A percentile compares a stretch with the other conserved stretches of the same genome.
phyloP scores from a whole-genome alignment of 495 filamentous ascomycete genomes.

The Aspergillus steynii region DNA sequence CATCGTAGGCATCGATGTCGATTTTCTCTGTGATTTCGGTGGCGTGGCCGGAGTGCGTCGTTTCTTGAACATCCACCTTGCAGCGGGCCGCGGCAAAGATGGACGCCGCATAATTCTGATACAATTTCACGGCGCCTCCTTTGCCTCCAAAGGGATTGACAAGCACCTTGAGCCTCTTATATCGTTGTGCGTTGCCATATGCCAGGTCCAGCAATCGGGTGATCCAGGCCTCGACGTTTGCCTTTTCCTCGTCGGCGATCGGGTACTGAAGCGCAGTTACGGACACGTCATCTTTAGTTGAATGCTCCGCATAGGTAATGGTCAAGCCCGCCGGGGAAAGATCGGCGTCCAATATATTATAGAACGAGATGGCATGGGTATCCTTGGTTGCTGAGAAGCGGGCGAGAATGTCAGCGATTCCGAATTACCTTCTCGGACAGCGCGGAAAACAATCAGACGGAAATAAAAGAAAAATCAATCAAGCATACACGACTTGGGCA shows the following conservation, averaged over 20 bases:
- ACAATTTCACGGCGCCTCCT: conserved; percentile 72
- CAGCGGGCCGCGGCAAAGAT: conserved; percentile 82
- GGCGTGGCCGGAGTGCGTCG: conserved; percentile 73
- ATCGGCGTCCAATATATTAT: conserved; percentile 84
- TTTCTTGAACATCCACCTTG: conserved; percentile 72
- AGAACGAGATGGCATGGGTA: conserved; percentile 66
- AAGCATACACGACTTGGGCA: conserved; percentile 33
- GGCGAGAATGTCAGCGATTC: conserved; percentile 19
- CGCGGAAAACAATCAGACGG: not conserved
- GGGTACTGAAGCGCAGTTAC: conserved; percentile 61
- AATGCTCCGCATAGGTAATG: conserved; percentile 70
- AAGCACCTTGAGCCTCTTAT: conserved; percentile 79
- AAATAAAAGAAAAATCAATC: conserved; percentile 12
- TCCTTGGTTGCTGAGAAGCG: conserved; percentile 27
- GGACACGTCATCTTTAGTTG: conserved; percentile 56
- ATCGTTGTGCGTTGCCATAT: conserved; percentile 69
- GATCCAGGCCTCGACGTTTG: conserved; percentile 59
- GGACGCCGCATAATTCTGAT: conserved; percentile 73
- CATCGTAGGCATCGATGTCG: conserved; percentile 79
- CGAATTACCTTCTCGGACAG: not conserved
- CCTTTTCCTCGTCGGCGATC: conserved; percentile 52
- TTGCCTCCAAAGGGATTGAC: conserved; percentile 91
- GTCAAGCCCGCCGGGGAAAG: conserved; percentile 58
- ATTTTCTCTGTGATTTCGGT: conserved; percentile 74
- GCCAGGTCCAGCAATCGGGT: conserved; percentile 62